Percentiles rank a stretch among this genome's conserved stretches.
phyloP scores from a whole-genome alignment of 2,329 filamentous ascomycete species.

The Orbilia brochopaga region DNA sequence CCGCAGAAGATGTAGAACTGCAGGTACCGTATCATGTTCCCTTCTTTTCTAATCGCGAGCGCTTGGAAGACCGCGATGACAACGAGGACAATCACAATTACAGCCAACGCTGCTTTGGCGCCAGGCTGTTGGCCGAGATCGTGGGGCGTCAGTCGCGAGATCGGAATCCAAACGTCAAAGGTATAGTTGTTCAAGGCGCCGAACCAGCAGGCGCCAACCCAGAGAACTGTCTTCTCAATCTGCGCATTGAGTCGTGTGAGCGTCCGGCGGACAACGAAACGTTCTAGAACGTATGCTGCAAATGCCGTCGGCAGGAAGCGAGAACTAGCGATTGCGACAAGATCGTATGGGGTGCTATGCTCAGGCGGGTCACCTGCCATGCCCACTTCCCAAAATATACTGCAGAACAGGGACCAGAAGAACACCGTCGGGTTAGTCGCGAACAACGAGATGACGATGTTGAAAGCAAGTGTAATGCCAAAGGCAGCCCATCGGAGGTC shows the following conservation, averaged over 20 bases:
- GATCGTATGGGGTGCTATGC: slow-evolving; percentile 69
- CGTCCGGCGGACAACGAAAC: slow-evolving; percentile 76
- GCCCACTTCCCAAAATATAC: slow-evolving; percentile 86
- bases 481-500: slow-evolving; percentile 87
- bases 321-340: slow-evolving; percentile 79
- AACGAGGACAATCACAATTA: slow-evolving; percentile 75
- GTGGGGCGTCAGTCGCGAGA: slow-evolving; percentile 86
- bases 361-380: slow-evolving; percentile 85
- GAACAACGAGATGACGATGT: slow-evolving; percentile 77
- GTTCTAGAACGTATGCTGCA: slow-evolving; percentile 83
- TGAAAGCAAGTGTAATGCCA: slow-evolving; percentile 79
- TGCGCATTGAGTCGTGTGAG: slow-evolving; percentile 77
- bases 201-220: slow-evolving; percentile 88
- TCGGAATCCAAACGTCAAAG: slow-evolving; percentile 83
- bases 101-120: slow-evolving; percentile 78
- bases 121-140: slow-evolving; percentile 89
- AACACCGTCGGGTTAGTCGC: slow-evolving; percentile 79
- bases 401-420: slow-evolving; percentile 81
- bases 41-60: slow-evolving; percentile 85
- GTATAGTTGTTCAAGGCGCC: slow-evolving; percentile 94
- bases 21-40: slow-evolving; percentile 76
- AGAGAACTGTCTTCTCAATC: slow-evolving; percentile 86
- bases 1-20: slow-evolving; percentile 92
- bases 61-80: slow-evolving; percentile 75
- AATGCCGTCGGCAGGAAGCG: slow-evolving; percentile 87